Evolutionary conservation across 106 monocot genomes (phyloP).

Genomic region (Chionographis japonica): DNA sequence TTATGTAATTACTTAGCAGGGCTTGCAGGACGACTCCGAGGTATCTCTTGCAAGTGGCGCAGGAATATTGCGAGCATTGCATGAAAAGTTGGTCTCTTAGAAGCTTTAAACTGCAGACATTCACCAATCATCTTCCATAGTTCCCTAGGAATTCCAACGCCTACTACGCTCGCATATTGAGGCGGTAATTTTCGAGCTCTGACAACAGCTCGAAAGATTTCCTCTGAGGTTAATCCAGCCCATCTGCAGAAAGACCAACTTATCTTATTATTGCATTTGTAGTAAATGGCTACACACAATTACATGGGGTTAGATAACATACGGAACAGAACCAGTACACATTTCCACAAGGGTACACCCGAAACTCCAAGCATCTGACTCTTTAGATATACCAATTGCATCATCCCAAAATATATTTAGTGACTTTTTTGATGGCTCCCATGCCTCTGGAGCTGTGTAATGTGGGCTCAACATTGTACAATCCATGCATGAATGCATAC

Average conservation of each 20-base stretch:
- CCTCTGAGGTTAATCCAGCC: constrained; percentile 84
- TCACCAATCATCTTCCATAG: constrained; percentile 99
- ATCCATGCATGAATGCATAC: constrained; percentile 82
- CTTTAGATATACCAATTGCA: constrained; percentile 68
- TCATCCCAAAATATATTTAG: constrained; percentile 91
- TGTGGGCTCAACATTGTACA: constrained; percentile 87
- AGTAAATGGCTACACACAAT: constrained; percentile 1
- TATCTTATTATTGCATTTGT: constrained; percentile 13
- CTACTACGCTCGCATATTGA: constrained; percentile 94
- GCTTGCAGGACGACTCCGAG: constrained; percentile 88
- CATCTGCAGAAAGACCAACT: constrained; percentile 53
- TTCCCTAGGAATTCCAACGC: constrained; percentile 93
- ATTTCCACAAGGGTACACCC: constrained; percentile 96
- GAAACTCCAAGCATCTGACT: constrained; percentile 99
- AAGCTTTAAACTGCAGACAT: constrained; percentile 82
- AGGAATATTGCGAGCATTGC: constrained; percentile 94
- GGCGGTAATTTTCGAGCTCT: constrained; percentile 71
- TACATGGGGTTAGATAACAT: constrained; percentile 33
- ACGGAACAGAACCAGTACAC: constrained; percentile 99
- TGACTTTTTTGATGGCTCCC: constrained; percentile 86
- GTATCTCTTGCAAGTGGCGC: constrained; percentile 85
- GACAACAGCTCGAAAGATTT: constrained; percentile 82
- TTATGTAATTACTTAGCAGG: constrained; percentile 74
- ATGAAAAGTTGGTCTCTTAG: constrained; percentile 87
- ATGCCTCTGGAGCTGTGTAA: constrained; percentile 94